phyloP scores from a whole-genome alignment of 2,329 filamentous ascomycete species.

The Tolypocladium ophioglossoides region DNA sequence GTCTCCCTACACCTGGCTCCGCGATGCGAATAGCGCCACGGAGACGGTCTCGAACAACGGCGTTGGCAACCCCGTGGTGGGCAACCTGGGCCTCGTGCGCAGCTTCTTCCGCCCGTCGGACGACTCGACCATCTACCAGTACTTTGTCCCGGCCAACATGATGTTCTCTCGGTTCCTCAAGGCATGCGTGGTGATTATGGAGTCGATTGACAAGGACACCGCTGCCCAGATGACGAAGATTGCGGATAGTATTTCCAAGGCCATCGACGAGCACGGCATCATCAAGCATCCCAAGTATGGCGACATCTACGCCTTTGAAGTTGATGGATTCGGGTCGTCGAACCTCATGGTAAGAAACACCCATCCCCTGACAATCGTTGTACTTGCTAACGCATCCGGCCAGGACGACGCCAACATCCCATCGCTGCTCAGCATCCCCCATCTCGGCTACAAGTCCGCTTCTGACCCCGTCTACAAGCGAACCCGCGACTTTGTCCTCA shows the following conservation, averaged over 20 bases:
- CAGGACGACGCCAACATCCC: conserved; percentile 54
- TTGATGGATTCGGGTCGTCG: conserved; percentile 54
- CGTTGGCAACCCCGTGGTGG: conserved; percentile 68
- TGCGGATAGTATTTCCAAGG: conserved; percentile 46
- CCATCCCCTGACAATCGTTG: background rate
- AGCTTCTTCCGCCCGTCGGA: conserved; percentile 87
- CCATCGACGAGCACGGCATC: conserved; percentile 59
- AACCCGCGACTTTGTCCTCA: conserved; percentile 65
- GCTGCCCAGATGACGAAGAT: conserved; percentile 47
- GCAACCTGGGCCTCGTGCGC: conserved; percentile 70
- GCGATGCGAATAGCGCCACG: conserved; percentile 60
- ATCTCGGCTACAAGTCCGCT: conserved; percentile 45
- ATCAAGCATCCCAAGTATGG: conserved; percentile 50
- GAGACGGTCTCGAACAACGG: conserved; percentile 74
- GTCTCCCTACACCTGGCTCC: conserved; percentile 65
- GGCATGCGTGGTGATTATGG: conserved; percentile 34
- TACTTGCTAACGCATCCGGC: background rate
- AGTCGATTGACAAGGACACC: conserved; percentile 35
- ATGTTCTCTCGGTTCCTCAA: conserved; percentile 60
- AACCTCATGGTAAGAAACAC: conserved; percentile 40
- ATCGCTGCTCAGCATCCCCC: conserved; percentile 48
- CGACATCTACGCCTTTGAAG: conserved; percentile 57
- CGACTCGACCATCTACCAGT: conserved; percentile 76
- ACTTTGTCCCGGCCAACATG: conserved; percentile 85
- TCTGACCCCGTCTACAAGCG: conserved; percentile 58